Base-by-base conservation (phyloP, 1,139 yeast genomes). In the Saccharomycopsis hybrid region DNA sequence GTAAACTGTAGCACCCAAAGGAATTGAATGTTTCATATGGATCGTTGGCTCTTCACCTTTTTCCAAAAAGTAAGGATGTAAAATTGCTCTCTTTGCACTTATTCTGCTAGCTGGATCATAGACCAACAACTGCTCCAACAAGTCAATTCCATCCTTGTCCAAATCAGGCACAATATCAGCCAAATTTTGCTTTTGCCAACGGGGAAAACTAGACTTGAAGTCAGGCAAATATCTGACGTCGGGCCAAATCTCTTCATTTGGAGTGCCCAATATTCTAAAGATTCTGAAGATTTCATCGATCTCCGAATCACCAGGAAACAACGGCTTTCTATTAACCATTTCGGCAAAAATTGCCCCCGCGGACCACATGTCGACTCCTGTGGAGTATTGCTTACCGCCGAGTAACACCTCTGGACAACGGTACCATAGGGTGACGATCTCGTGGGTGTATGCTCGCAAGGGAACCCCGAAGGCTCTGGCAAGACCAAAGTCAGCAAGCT, bases 351-450 rank as follows among this genome's bases (percentile, higher is more conserved):
- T 92, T 67, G 97, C 90, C 27, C 99, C 99, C 53, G 89, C 87
- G 18, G 96, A 87, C 99, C 99, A 92, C 84, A 94, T 89, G 65
- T 92, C 99, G 47, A 92, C 97, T 30, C 97, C 97, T 0, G 97
- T 92, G 47, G 96, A 87, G 67, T 92, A 92, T 66, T 92, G 97
- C 58, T 95, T 88, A 28, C 97, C 97, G 33, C 99, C 99, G 40
- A 92, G 74, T 57, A 92, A 73, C 54, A 92, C 88, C 65, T 92
- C 99, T 1, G 99, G 99, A 0, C 97, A 90, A 58, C 99, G 76
- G 68, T 92, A 92, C 99, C 99, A 92, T 59, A 94, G 73, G 0
- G 99, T 92, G 50, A 94, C 98, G 54, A 92, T 97, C 65, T 92
- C 97, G 69, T 90, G 97, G 9, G 98, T 90, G 65, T 90, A 92